Evolutionary conservation across 192 early-diverging fungal genomes (phyloP).

Genomic region (Dispira simplex): DNA sequence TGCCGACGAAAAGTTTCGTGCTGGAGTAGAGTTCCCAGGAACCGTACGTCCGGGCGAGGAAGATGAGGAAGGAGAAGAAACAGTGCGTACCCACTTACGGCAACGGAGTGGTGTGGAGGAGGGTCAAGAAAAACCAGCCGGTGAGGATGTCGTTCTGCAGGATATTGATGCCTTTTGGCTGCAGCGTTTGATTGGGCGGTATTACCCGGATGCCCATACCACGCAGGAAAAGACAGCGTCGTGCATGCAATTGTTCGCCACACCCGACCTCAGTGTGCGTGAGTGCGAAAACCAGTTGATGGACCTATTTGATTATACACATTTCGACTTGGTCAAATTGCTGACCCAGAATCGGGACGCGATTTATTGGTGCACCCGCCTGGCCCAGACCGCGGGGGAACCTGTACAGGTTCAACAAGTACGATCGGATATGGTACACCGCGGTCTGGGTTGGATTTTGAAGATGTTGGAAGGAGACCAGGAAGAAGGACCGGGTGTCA

Average conservation of each 20-base stretch:
- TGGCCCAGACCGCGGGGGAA: constrained; percentile 55
- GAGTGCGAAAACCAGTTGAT: constrained; percentile 95
- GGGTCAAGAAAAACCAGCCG: neutral
- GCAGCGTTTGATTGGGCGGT: constrained; percentile 67
- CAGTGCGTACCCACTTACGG: neutral
- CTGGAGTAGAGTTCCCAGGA: constrained; percentile 14
- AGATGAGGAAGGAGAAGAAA: constrained; percentile 8
- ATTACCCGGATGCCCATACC: constrained; percentile 68
- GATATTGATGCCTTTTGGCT: constrained; percentile 97
- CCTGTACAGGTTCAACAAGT: constrained; percentile 35
- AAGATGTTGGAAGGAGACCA: constrained; percentile 45
- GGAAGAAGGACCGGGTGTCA: constrained; percentile 29
- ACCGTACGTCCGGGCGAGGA: neutral
- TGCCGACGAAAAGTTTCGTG: constrained; percentile 13
- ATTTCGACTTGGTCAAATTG: constrained; percentile 88
- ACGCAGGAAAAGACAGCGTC: constrained; percentile 78
- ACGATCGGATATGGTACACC: constrained; percentile 51
- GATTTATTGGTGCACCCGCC: constrained; percentile 81
- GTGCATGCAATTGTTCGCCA: constrained; percentile 56
- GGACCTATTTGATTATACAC: constrained; percentile 89
- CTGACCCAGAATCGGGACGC: constrained; percentile 76
- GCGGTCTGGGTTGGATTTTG: constrained; percentile 55
- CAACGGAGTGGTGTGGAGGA: constrained; percentile 1
- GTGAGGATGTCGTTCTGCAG: constrained; percentile 37
- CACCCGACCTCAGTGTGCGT: constrained; percentile 42